Evolutionary conservation across 2,329 filamentous ascomycete species (phyloP).

Genomic region (Phialophora chinensis): DNA sequence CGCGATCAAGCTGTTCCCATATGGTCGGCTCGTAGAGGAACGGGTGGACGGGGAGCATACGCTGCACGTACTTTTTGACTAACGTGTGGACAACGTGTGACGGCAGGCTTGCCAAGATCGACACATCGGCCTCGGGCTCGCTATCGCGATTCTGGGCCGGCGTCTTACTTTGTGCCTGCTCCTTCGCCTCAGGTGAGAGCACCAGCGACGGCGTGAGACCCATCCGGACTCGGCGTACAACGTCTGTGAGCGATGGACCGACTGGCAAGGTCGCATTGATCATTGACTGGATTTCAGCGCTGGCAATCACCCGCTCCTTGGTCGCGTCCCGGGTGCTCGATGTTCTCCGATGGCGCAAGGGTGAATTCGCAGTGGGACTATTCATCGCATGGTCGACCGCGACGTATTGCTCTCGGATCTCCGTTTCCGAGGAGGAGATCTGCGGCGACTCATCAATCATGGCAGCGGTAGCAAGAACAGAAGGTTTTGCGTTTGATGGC

Average conservation of each 20-base stretch:
- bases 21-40: constrained; percentile 35
- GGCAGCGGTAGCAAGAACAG: background rate
- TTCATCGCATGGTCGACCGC: background rate
- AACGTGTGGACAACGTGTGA: constrained; percentile 31
- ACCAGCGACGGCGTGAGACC: constrained; percentile 40
- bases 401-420: background rate
- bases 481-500: constrained; percentile 3
- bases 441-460: background rate
- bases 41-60: constrained; percentile 36
- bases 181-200: constrained; percentile 1
- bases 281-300: constrained; percentile 27
- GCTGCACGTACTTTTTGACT: constrained; percentile 40
- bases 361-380: background rate
- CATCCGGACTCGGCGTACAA: constrained; percentile 41
- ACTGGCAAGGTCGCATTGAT: constrained; percentile 25
- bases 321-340: constrained; percentile 6
- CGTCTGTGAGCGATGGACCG: constrained; percentile 35
- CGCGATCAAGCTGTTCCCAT: constrained; percentile 31
- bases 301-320: constrained; percentile 20
- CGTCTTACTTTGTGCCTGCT: background rate
- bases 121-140: constrained; percentile 4
- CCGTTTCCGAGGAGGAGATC: background rate
- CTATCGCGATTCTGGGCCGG: constrained; percentile 5
- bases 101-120: constrained; percentile 22
- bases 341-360: background rate